Evolutionary conservation across 2,329 filamentous ascomycete genomes (phyloP), one percentile per base, ranked within the genome.

Genomic region (Verticillium nubilum): DNA sequence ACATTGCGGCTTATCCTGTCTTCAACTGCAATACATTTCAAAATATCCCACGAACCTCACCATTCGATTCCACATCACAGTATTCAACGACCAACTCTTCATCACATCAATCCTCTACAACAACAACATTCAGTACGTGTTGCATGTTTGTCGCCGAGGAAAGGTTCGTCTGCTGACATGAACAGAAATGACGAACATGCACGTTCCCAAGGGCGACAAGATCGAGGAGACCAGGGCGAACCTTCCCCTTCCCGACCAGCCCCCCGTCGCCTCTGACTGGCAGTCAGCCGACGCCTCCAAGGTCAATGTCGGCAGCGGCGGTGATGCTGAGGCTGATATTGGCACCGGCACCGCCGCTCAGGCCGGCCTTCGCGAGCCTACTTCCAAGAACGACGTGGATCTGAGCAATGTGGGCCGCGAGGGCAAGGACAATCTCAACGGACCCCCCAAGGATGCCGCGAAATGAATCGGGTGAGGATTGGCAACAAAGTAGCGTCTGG

Each of bases 171-270:
- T 12, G 2, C 54, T 56, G 12, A 56, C 54, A 17, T 23, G 9
- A 10, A 4, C n/a, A 57, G 56, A 52, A 52, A 57, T 57, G 56
- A n/a, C 57, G 47, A 58, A 58, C 52, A 80, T 80, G 78, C 62
- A 75, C 65, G 69, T 78, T 59, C 78, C 77, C 75, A 91, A 90
- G 74, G 71, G 78, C 64, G 78, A 88, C 59, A 78, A 88, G 73
- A 88, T 93, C 70, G 83, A 87, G 57, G 76, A 89, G 73, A 81
- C 81, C 68, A 81, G 88, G 76, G 76, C 86, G 72, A 91, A 92
- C 75, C 86, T 96, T 31, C 89, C 90, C 57, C 84, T 93, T 56
- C 91, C 91, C 19, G 90, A 94, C 2, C 81, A 93, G 65, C 91
- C 91, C 25, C 89, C 90, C 1, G 77, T 75, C n/a, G 76, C 85